Percentiles rank a stretch among this genome's conserved stretches.
Conservation (phyloP, 2,329 filamentous ascomycete species). For the Pyrenochaeta sp. region DNA sequence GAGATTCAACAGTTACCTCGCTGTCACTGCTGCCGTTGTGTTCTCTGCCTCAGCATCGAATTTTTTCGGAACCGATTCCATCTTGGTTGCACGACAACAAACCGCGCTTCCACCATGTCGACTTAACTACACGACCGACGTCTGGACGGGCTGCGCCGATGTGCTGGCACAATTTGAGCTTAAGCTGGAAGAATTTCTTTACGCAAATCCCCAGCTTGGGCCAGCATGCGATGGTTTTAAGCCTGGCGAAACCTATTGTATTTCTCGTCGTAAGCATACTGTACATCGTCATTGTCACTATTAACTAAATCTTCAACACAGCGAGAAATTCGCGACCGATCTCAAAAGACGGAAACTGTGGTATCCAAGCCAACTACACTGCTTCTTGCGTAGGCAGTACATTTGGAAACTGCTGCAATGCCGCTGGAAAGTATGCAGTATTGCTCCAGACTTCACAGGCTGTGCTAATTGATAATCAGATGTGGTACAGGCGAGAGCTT, state of each 20-base stretch:
- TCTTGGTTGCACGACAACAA: not conserved
- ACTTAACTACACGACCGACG: not conserved
- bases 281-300: not conserved
- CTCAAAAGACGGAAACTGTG: conserved; percentile 14
- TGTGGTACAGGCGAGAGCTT: not conserved
- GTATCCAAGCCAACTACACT: conserved; percentile 4
- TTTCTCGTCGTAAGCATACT: not conserved
- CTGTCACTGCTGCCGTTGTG: too few relatives aligned
- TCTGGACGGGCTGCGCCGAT: not conserved
- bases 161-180: not conserved
- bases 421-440: not conserved
- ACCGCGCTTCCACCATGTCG: not conserved
- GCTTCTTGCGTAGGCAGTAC: conserved; percentile 7
- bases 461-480: too few relatives aligned
- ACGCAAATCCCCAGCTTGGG: not conserved
- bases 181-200: not conserved
- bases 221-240: not conserved
- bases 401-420: conserved; percentile 12
- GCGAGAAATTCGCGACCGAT: conserved; percentile 1
- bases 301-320: not conserved
- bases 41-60: not conserved
- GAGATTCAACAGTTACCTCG: too few relatives aligned
- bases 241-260: not conserved
- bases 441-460: too few relatives aligned
- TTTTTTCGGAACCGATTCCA: not conserved